Conservation (phyloP, 2,329 filamentous ascomycete genomes). For the Alternaria ethzedia region DNA sequence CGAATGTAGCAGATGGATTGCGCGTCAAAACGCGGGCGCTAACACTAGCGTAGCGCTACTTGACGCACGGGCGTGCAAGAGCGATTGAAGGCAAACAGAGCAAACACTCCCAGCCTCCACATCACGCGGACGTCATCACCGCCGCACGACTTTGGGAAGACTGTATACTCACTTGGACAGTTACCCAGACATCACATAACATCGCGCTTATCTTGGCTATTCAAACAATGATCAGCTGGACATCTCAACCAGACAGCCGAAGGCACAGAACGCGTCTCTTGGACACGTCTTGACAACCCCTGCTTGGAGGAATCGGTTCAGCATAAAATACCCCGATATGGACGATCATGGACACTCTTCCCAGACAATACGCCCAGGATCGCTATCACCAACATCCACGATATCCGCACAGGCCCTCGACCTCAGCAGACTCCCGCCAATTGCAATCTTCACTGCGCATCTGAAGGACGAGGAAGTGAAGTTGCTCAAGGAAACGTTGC, state of each 20-base stretch:
- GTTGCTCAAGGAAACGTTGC: conserved; percentile 68
- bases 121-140: conserved; percentile 25
- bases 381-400: conserved; percentile 25
- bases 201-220: conserved; percentile 6
- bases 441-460: conserved; percentile 77
- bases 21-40: conserved; percentile 11
- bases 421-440: conserved; percentile 62
- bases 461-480: conserved; percentile 69
- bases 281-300: conserved; percentile 36
- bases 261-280: conserved; percentile 29
- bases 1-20: conserved; percentile 17
- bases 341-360: conserved; percentile 28
- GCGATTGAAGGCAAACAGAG: conserved; percentile 6
- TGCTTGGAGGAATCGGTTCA: conserved; percentile 33
- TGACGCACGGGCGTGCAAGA: background rate
- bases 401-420: conserved; percentile 37
- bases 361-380: conserved; percentile 23
- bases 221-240: conserved; percentile 27
- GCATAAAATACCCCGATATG: conserved; percentile 24
- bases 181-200: background rate
- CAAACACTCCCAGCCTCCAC: conserved; percentile 8
- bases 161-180: background rate
- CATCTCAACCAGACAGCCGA: conserved; percentile 14
- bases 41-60: background rate
- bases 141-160: background rate